A percentile compares a stretch with the other conserved stretches of the same genome.
These are phyloP conservation scores for Syncephalastrum sp. DNA, from an alignment of 371 early-diverging fungal species.

Conservation along the genomic window DNA sequence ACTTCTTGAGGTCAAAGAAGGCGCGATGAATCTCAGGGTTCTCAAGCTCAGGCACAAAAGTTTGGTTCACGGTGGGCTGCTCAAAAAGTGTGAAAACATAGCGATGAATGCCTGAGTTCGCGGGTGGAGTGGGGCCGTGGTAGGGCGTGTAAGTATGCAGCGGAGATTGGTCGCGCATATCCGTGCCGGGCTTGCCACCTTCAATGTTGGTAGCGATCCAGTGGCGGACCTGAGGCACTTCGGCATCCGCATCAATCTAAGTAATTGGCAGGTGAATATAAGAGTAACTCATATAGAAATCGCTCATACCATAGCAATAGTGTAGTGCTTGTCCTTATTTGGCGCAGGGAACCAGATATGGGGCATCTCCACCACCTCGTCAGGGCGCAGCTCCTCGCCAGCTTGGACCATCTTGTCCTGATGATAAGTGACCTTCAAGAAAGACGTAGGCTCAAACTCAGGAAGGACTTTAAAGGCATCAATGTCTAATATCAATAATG, in stretches of 20 bases:
- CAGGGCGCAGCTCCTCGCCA: conserved; percentile 23
- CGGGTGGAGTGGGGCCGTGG: conserved; percentile 20
- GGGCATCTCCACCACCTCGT: conserved; percentile 16
- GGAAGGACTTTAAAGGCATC: conserved; percentile 9
- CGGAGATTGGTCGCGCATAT: conserved; percentile 6
- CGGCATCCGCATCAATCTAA: conserved; percentile 28
- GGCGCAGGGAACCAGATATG: conserved; percentile 27
- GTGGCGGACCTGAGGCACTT: conserved; percentile 26
- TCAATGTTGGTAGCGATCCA: conserved; percentile 33
- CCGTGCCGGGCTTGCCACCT: conserved; percentile 12
- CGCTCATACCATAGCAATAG: conserved; percentile 23
- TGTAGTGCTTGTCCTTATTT: conserved; percentile 21
- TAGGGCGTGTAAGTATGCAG: conserved; percentile 20
- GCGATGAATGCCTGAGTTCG: conserved; percentile 15
- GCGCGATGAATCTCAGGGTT: conserved; percentile 13
- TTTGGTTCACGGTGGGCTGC: conserved; percentile 15
- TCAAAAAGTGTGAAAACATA: conserved; percentile 30
- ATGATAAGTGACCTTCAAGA: conserved; percentile 25
- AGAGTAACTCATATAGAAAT: background rate
- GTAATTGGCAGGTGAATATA: background rate
- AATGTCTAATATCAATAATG: background rate
- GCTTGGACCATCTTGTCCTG: conserved; percentile 15
- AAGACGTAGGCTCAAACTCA: conserved; percentile 23
- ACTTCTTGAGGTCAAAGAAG: conserved; percentile 13
- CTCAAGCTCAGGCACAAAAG: conserved; percentile 7